Base-by-base conservation (phyloP, 306 rosid species). In the Cucurbita pepo region DNA sequence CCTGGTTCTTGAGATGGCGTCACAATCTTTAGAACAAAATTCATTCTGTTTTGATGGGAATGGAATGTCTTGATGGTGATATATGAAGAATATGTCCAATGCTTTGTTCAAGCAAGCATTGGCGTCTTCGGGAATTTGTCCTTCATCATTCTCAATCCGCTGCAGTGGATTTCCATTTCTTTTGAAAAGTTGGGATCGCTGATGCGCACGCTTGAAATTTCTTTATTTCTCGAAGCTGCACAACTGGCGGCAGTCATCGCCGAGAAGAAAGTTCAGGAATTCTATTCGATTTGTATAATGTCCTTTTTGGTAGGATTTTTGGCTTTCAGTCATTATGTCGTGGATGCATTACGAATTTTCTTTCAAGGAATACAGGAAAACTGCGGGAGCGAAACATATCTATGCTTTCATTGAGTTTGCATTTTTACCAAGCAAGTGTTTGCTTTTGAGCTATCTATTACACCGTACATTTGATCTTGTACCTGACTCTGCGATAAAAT, bases 261-360 rank as follows among this genome's bases (percentile, higher is more conserved):
- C 3, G 88, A 86, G 90, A 85, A 82, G 89, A 82, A 82, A 72
- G 45, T 70, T 82, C 78, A 63, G 85, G 79, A 85, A 83, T 87
- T 79, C 61, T 81, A 81, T 86, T 86, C 85, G 61, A 65, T 82
- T 74, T 87, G 88, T 89, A 86, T 75, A 73, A 88, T 84, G 80
- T 38, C 70, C 77, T 74, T 74, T 74, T 74, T 74, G 77, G 69
- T 47, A 61, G 70, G 41, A 47, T 47, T 34, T 73, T 54, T 74
- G 65, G 58, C 55, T 14, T 45, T 59, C 77, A 45, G 36, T 60
- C 48, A 9, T 59, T 48, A 22, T 83, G 56, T 54, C 55, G 72
- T 78, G 86, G 89, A 81, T 82, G 62, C 69, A 41, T 79, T 56
- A 69, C 83, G 66, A 82, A 75, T 86, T 84, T 82, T 80, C 16